Conservation (phyloP, 176 grass and related monocot species). For the Areca catechu region DNA sequence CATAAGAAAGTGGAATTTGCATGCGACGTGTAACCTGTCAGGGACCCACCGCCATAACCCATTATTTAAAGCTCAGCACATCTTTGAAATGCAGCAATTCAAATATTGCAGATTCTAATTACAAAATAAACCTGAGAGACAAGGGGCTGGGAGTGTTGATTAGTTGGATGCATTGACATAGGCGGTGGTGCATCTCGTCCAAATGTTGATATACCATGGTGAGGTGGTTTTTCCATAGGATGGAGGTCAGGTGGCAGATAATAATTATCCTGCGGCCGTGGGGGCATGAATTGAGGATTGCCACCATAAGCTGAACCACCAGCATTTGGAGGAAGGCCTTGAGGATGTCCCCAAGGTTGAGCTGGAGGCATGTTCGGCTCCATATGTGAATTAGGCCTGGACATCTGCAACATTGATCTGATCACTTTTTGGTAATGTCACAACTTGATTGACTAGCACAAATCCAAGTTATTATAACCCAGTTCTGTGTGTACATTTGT, state of each 20-base stretch:
- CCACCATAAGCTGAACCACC: slow-evolving; percentile 57
- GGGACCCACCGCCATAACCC: neutral
- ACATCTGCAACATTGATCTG: slow-evolving; percentile 31
- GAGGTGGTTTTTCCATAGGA: slow-evolving; percentile 67
- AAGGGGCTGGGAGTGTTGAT: slow-evolving; percentile 33
- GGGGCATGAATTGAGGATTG: slow-evolving; percentile 76
- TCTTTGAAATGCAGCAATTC: no score
- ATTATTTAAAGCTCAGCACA: no score
- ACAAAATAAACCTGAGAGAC: slow-evolving; percentile 60
- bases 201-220: slow-evolving; percentile 75
- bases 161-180: slow-evolving; percentile 22
- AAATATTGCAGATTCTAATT: slow-evolving; percentile 8
- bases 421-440: no score
- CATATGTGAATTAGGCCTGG: slow-evolving; percentile 49
- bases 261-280: slow-evolving; percentile 59
- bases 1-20: slow-evolving; percentile 93
- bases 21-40: slow-evolving; percentile 68
- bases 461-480: no score
- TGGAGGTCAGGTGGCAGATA: slow-evolving; percentile 64
- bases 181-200: slow-evolving; percentile 42
- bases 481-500: no score
- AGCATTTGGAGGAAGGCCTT: slow-evolving; percentile 38
- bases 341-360: slow-evolving; percentile 68
- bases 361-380: slow-evolving; percentile 82
- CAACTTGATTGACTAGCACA: no score